These are phyloP conservation scores for Solanum rostratum DNA, from an alignment of 257 asterid species.

Conservation along the genomic window DNA sequence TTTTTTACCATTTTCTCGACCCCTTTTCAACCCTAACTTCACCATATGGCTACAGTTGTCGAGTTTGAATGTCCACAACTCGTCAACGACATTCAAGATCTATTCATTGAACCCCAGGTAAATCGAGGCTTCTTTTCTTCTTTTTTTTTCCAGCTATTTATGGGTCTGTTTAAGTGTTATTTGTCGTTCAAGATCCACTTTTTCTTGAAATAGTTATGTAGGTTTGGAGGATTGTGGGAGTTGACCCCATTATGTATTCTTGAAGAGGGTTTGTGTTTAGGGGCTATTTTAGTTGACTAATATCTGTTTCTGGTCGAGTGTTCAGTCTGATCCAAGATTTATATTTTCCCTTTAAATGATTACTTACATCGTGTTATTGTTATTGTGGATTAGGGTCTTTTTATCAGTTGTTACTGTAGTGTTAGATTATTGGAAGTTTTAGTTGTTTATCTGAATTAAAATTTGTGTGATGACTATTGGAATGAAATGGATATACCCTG, in stretches of 20 bases:
- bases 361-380: background rate
- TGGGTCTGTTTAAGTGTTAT: background rate
- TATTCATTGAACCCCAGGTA: conserved; percentile 38
- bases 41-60: conserved; percentile 29
- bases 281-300: background rate
- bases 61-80: conserved; percentile 30
- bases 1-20: background rate
- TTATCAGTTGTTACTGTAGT: background rate
- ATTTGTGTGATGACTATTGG: background rate
- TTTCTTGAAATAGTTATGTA: background rate
- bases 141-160: background rate
- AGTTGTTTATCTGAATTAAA: background rate
- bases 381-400: background rate
- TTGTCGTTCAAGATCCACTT: background rate
- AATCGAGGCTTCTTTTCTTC: background rate
- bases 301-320: background rate
- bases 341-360: background rate
- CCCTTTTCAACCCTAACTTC: background rate
- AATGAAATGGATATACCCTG: background rate
- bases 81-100: conserved; percentile 26
- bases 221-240: background rate
- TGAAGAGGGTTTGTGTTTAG: background rate
- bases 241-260: background rate
- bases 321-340: background rate
- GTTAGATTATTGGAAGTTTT: background rate